These are phyloP conservation scores for Scorias spongiosa DNA, from an alignment of 2,329 filamentous ascomycete genomes.

Conservation along the genomic window DNA sequence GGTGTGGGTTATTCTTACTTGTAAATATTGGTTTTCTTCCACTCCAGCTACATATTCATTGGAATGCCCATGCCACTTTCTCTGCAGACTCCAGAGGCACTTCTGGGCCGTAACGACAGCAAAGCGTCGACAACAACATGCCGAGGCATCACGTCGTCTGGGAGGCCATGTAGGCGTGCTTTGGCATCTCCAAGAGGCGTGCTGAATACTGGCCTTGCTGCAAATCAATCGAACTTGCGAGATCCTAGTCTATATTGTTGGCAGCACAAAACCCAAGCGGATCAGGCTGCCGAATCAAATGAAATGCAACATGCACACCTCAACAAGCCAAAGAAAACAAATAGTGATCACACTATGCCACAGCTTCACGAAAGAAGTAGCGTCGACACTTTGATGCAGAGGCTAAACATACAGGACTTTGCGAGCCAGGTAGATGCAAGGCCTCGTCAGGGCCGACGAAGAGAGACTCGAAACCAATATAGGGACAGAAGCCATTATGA, in stretches of 20 bases:
- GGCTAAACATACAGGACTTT: conserved; percentile 40
- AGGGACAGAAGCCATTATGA: neutral
- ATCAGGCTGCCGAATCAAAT: conserved; percentile 7
- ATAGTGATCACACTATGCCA: conserved; percentile 23
- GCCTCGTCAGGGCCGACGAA: conserved; percentile 1
- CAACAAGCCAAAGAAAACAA: conserved; percentile 4
- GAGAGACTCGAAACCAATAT: neutral
- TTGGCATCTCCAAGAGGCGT: conserved; percentile 31
- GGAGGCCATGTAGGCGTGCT: conserved; percentile 67
- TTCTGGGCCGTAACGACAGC: conserved; percentile 66
- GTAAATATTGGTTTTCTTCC: no score
- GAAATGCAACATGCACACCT: neutral
- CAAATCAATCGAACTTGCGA: no score
- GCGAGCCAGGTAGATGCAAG: conserved; percentile 1
- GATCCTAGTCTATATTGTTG: conserved; percentile 42
- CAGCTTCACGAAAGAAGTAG: conserved; percentile 55
- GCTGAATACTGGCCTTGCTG: no score
- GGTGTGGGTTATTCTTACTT: no score
- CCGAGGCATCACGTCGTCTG: conserved; percentile 67
- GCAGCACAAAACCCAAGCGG: conserved; percentile 85
- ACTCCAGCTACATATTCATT: no score
- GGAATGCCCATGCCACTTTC: conserved; percentile 45
- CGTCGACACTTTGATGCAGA: conserved; percentile 72
- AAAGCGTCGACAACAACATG: conserved; percentile 74
- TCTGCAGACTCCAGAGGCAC: conserved; percentile 63